Conservation (phyloP, 2,329 filamentous ascomycete species). For the Chaetomium sp. region DNA sequence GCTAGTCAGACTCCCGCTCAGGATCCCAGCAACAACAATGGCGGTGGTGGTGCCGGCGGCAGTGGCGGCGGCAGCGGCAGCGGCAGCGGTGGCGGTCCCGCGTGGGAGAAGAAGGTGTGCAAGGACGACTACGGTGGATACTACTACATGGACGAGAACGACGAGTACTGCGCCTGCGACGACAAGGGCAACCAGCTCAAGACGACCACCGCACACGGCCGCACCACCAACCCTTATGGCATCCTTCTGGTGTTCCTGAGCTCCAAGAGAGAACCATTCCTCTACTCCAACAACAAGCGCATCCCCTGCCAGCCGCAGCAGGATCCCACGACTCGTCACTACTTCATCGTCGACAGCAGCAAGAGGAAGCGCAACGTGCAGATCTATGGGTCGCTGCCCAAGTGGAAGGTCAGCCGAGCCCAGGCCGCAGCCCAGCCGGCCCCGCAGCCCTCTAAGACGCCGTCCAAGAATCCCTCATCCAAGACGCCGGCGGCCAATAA, state of each 20-base stretch:
- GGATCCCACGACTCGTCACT: neutral
- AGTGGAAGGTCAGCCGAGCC: neutral
- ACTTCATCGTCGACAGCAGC: neutral
- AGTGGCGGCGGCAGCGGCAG: neutral
- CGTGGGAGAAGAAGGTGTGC: neutral
- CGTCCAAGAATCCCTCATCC: neutral
- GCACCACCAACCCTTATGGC: neutral
- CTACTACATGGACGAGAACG: conserved; percentile 4
- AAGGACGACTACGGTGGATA: conserved; percentile 3
- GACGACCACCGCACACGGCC: neutral
- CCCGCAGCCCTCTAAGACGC: neutral
- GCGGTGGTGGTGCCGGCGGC: neutral
- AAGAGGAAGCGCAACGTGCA: neutral
- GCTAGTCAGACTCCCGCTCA: neutral
- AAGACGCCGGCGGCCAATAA: too few relatives aligned
- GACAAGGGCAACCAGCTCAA: neutral
- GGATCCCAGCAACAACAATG: neutral
- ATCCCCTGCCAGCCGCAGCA: neutral
- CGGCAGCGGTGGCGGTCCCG: neutral
- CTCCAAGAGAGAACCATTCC: neutral
- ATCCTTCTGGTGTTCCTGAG: neutral
- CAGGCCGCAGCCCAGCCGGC: neutral
- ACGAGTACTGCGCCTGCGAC: neutral
- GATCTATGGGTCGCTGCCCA: neutral
- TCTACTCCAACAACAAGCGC: neutral